Evolutionary conservation across 345 rosid genomes (phyloP).

Genomic region (Turritis glabra): DNA sequence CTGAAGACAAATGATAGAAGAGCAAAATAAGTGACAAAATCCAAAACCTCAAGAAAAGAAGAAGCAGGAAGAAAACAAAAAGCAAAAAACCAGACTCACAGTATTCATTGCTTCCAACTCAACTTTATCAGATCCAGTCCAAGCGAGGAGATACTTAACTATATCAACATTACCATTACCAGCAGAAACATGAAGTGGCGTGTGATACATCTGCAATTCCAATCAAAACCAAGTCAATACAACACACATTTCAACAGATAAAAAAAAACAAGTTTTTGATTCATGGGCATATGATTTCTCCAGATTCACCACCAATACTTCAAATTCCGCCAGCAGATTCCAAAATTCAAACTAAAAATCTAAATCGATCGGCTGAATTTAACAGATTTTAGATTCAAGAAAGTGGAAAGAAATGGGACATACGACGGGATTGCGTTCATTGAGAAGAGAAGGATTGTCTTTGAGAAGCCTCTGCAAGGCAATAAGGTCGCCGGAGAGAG

Average conservation of each 20-base stretch:
- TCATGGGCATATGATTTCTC: neutral
- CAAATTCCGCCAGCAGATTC: neutral
- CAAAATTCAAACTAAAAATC: neutral
- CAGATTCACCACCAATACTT: neutral
- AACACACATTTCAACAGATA: neutral
- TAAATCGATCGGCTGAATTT: neutral
- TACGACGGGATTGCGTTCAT: constrained; percentile 80
- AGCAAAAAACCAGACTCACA: constrained; percentile 41
- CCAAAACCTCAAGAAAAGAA: neutral
- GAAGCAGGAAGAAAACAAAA: neutral
- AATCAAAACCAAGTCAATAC: constrained; percentile 17
- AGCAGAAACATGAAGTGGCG: constrained; percentile 95
- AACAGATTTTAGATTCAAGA: neutral
- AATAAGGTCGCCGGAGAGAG: constrained; percentile 81
- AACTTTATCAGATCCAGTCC: constrained; percentile 71
- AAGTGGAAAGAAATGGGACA: constrained; percentile 1
- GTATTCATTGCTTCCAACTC: constrained; percentile 89
- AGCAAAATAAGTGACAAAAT: too few species aligned
- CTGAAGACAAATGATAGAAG: constrained; percentile 46
- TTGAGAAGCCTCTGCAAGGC: constrained; percentile 68
- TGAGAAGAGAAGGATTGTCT: constrained; percentile 71
- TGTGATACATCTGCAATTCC: constrained; percentile 85
- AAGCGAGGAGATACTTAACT: constrained; percentile 68
- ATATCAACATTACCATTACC: constrained; percentile 75
- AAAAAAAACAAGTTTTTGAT: neutral